A percentile compares a stretch with the other conserved stretches of the same genome.
Conservation (phyloP, 495 filamentous ascomycete genomes). For the Tuber microsphaerosporum region DNA sequence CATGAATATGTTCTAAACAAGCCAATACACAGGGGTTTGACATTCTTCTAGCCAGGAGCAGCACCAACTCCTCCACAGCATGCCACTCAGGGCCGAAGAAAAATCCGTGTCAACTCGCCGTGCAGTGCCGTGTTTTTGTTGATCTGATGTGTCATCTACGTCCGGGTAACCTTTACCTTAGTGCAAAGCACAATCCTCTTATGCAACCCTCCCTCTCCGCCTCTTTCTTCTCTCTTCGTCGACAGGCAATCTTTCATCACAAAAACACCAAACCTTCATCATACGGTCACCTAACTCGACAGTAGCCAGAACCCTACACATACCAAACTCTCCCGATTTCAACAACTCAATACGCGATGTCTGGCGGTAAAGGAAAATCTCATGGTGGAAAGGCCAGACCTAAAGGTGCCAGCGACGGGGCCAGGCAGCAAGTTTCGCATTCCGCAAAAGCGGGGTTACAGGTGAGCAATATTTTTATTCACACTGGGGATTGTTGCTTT, state of each 20-base stretch:
- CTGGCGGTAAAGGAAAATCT: conserved; percentile 90
- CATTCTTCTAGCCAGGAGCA: background rate
- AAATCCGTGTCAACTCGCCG: background rate
- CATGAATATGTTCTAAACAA: background rate
- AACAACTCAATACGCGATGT: conserved; percentile 45
- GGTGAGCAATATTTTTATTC: conserved; percentile 57
- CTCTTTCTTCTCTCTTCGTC: background rate
- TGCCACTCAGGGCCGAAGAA: background rate
- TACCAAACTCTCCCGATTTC: background rate
- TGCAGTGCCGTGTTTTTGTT: no score
- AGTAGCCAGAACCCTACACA: background rate
- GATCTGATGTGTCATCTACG: background rate
- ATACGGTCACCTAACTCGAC: background rate
- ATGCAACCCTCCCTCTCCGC: background rate
- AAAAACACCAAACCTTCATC: background rate
- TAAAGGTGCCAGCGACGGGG: conserved; percentile 72
- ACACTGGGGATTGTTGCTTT: conserved; percentile 29
- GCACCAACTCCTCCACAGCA: background rate
- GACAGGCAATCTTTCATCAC: background rate
- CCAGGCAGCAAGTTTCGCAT: conserved; percentile 95
- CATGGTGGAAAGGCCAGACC: conserved; percentile 82
- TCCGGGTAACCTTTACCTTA: background rate
- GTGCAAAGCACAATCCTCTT: background rate
- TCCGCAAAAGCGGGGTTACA: conserved; percentile 96
- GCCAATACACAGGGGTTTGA: background rate